Conservation (phyloP, 2,329 filamentous ascomycete genomes). For the Pseudogymnoascus sp. region DNA sequence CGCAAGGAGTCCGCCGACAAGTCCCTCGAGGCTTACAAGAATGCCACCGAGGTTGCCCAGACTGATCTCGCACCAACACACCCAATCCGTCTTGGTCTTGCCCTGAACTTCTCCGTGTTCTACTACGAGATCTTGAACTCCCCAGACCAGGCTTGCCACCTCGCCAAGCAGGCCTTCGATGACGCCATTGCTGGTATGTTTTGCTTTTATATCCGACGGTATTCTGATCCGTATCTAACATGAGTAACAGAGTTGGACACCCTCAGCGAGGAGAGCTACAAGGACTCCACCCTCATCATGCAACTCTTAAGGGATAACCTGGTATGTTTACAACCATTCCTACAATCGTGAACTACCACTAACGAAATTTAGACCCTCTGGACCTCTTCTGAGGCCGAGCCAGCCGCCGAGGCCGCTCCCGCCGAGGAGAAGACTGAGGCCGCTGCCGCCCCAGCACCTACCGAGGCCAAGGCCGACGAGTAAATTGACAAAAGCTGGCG, state of each 20-base stretch:
- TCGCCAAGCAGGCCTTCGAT: constrained; percentile 98
- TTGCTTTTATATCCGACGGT: constrained; percentile 5
- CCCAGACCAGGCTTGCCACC: constrained; percentile 92
- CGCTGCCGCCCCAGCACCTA: constrained; percentile 47
- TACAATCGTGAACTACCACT: constrained; percentile 19
- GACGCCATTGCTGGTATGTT: constrained; percentile 73
- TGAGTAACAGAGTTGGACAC: constrained; percentile 69
- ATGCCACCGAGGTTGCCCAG: constrained; percentile 95
- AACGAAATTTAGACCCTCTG: constrained; percentile 70
- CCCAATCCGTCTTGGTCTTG: constrained; percentile 94
- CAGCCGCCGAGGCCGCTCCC: constrained; percentile 50
- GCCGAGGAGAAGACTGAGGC: constrained; percentile 41
- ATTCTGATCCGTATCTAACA: constrained; percentile 13
- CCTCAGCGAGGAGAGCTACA: constrained; percentile 95
- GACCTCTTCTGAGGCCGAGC: constrained; percentile 97
- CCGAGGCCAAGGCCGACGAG: constrained; percentile 26
- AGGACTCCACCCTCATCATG: constrained; percentile 98
- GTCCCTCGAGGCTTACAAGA: constrained; percentile 97
- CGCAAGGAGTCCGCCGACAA: constrained; percentile 80
- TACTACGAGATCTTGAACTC: constrained; percentile 99
- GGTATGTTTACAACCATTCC: constrained; percentile 16
- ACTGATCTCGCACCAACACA: constrained; percentile 95
- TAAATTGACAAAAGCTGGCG: constrained; percentile 25
- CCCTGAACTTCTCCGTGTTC: constrained; percentile 98
- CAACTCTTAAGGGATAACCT: constrained; percentile 97